Base-by-base conservation (phyloP, 495 filamentous ascomycete species). In the Bryoglossum gracile region DNA sequence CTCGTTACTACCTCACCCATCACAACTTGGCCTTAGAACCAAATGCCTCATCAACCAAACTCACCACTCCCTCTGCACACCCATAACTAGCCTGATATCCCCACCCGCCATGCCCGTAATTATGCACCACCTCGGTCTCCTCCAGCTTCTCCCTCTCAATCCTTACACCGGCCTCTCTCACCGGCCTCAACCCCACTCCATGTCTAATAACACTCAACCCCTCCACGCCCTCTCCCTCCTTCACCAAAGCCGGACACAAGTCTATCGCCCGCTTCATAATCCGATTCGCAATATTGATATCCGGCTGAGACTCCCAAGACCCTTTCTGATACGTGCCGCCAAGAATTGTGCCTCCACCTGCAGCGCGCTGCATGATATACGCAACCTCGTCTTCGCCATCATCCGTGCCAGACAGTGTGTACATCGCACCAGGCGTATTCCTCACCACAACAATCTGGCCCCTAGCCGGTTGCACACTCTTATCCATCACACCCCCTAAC, bases 21-120 rank as follows among this genome's bases (percentile, higher is more conserved):
- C 46, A 56, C n/a, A 52, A 17, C 36, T 54, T 60, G n/a, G 57
- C 38, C 39, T 45, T 56, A 32, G 44, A 25, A 28, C 39, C 65
- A 47, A 83, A 49, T 21, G 68, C 69, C 50, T 86, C 81, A 33
- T 83, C 76, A 14, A 94, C 86, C 62, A 96, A 63, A 55, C 73
- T 73, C 21, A 84, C 75, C 0, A 80, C 84, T 38, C 75, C 71
- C 55, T 80, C 67, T 0, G 89, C 81, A 67, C 86, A 89, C 1
- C 92, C 92, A 65, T 86, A 99, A 14, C 80, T 86, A 19, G 80
- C 77, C 64, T 99, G 92, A 59, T 95, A 89, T 46, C 82, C 92
- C 72, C 89, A 95, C 0, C 92, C 92, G 0, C 86, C 89, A 69
- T 95, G 91, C 8, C 94, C 94, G 62, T 99, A 99, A 55, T 95